These are phyloP conservation scores for Aureobasidium sp. DNA, from an alignment of 2,329 filamentous ascomycete species.

Conservation along the genomic window DNA sequence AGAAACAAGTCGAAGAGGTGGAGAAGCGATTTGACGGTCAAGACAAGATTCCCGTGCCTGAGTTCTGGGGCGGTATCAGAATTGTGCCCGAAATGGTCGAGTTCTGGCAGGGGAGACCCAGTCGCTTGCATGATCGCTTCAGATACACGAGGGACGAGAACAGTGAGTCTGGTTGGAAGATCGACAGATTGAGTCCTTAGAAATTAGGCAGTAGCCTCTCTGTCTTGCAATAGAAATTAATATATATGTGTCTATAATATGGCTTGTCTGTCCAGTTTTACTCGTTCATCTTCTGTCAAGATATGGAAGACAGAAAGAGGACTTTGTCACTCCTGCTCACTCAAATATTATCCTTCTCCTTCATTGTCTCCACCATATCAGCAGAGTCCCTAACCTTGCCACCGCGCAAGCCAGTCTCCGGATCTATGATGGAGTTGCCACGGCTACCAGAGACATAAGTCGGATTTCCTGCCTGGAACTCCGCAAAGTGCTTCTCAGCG, in stretches of 20 bases:
- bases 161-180: constrained; percentile 49
- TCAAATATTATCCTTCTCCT: background rate
- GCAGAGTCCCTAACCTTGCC: background rate
- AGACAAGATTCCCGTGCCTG: constrained; percentile 79
- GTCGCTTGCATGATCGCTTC: constrained; percentile 88
- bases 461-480: constrained; percentile 55
- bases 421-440: constrained; percentile 23
- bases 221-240: background rate
- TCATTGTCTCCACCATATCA: constrained; percentile 6
- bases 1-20: constrained; percentile 67
- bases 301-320: no score
- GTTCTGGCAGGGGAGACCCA: constrained; percentile 93
- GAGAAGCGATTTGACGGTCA: constrained; percentile 67
- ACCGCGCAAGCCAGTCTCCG: constrained; percentile 17
- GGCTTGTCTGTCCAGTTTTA: background rate
- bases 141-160: constrained; percentile 59
- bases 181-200: constrained; percentile 69
- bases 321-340: background rate
- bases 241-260: background rate
- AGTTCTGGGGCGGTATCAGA: constrained; percentile 89
- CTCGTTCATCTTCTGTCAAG: background rate
- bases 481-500: constrained; percentile 56
- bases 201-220: no score
- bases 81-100: constrained; percentile 81
- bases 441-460: constrained; percentile 24